Evolutionary conservation across 1,284 basidiomycete genomes (phyloP).

Genomic region (Sporisorium graminicola): DNA sequence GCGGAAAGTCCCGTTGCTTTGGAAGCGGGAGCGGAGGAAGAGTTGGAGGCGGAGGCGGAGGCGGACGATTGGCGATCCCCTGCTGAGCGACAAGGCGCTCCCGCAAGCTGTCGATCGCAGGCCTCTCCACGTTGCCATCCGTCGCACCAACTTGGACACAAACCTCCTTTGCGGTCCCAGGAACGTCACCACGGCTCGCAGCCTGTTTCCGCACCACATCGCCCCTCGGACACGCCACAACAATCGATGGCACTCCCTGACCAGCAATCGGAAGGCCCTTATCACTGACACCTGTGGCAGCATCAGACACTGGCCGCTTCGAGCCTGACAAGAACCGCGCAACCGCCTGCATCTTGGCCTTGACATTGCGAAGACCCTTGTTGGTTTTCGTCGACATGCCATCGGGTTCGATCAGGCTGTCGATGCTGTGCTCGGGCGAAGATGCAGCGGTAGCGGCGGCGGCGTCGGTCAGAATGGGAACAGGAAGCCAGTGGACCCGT

Average conservation of each 20-base stretch:
- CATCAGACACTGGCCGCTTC: neutral
- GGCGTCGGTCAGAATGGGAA: constrained; percentile 14
- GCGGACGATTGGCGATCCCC: neutral
- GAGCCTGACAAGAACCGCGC: constrained; percentile 15
- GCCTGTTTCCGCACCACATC: neutral
- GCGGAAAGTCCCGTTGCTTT: neutral
- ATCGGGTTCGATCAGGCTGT: constrained; percentile 22
- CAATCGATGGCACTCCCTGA: neutral
- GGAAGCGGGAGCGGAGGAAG: neutral
- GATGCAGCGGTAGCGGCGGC: neutral
- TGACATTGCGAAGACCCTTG: constrained; percentile 19
- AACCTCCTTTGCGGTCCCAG: neutral
- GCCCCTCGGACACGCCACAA: neutral
- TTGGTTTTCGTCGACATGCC: constrained; percentile 5
- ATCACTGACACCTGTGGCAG: neutral
- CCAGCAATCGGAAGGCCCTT: constrained; percentile 21
- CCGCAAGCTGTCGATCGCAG: constrained; percentile 16
- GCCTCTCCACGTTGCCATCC: neutral
- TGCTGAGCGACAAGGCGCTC: constrained; percentile 18
- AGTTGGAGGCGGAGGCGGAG: constrained; percentile 16
- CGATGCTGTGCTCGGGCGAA: constrained; percentile 13
- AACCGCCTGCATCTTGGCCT: constrained; percentile 34
- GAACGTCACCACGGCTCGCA: neutral
- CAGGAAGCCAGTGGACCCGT: constrained; percentile 24
- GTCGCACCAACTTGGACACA: neutral